These are phyloP conservation scores for Conringia planisiliqua DNA, from an alignment of 345 rosid genomes.

Conservation along the genomic window DNA sequence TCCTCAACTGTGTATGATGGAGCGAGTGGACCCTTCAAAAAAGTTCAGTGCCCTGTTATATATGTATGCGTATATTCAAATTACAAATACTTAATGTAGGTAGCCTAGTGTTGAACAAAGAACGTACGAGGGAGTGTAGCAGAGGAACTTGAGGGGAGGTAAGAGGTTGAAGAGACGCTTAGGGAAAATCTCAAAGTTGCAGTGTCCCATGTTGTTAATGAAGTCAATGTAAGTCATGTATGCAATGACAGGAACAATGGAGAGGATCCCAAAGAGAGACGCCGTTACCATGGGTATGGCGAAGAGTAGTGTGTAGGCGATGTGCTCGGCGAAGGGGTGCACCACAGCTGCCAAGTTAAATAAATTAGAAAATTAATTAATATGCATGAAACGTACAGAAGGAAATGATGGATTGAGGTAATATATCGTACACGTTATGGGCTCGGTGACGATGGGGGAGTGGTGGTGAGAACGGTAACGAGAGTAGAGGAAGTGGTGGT, in stretches of 20 bases:
- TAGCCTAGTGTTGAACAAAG: neutral
- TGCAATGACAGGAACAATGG: neutral
- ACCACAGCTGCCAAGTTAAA: constrained; percentile 21
- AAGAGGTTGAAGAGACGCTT: constrained; percentile 24
- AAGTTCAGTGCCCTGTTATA: neutral
- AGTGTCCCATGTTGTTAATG: constrained; percentile 37
- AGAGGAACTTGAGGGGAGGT: constrained; percentile 31
- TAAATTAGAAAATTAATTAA: neutral
- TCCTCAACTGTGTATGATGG: constrained; percentile 63
- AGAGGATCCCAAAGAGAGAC: constrained; percentile 1
- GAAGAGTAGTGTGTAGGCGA: constrained; percentile 47
- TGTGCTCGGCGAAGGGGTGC: constrained; percentile 72
- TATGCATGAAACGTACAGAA: neutral
- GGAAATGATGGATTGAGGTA: neutral
- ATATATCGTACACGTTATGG: constrained; percentile 60
- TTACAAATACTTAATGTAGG: neutral
- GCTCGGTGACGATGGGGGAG: constrained; percentile 73
- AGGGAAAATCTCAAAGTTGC: constrained; percentile 34
- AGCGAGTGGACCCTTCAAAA: constrained; percentile 51
- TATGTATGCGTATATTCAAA: neutral
- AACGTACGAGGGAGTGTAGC: constrained; percentile 36
- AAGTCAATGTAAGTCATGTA: constrained; percentile 32
- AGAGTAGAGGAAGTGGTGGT: constrained; percentile 80
- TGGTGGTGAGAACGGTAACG: constrained; percentile 93
- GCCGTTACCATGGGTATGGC: constrained; percentile 43